phyloP scores from a whole-genome alignment of 1,284 basidiomycete species.

The Leccinum subfulvum region DNA sequence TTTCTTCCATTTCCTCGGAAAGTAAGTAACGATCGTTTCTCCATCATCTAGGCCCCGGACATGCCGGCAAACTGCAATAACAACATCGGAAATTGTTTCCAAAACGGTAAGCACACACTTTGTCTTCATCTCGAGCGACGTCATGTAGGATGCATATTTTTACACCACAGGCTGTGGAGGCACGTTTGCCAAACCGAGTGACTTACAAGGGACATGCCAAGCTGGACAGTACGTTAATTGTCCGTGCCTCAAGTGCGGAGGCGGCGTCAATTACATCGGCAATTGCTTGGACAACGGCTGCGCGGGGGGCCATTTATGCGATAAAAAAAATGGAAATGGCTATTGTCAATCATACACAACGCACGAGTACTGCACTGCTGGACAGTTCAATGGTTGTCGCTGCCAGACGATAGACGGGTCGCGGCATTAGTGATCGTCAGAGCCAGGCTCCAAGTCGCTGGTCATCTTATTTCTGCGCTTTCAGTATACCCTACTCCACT shows the following conservation, averaged over 20 bases:
- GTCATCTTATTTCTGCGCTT: not conserved
- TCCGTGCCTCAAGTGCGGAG: not conserved
- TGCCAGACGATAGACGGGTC: not conserved
- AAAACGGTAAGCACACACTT: not conserved
- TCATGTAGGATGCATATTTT: too few species aligned
- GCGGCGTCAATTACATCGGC: not conserved
- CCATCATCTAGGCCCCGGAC: not conserved
- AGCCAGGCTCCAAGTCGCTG: not conserved
- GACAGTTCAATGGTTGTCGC: not conserved
- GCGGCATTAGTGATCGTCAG: not conserved
- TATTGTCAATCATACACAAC: not conserved
- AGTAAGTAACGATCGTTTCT: not conserved
- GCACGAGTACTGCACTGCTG: not conserved
- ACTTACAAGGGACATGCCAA: not conserved
- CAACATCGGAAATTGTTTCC: not conserved
- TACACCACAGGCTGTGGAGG: not conserved
- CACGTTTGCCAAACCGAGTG: not conserved
- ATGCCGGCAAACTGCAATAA: not conserved
- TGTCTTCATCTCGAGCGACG: not conserved
- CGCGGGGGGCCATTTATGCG: not conserved
- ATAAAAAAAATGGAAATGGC: not conserved
- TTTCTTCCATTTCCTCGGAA: not conserved
- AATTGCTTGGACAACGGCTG: not conserved
- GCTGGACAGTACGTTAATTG: not conserved
- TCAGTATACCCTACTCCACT: not conserved